These are phyloP conservation scores for Ogataea philodendri DNA, from an alignment of 805 yeast genomes.

Conservation along the genomic window DNA sequence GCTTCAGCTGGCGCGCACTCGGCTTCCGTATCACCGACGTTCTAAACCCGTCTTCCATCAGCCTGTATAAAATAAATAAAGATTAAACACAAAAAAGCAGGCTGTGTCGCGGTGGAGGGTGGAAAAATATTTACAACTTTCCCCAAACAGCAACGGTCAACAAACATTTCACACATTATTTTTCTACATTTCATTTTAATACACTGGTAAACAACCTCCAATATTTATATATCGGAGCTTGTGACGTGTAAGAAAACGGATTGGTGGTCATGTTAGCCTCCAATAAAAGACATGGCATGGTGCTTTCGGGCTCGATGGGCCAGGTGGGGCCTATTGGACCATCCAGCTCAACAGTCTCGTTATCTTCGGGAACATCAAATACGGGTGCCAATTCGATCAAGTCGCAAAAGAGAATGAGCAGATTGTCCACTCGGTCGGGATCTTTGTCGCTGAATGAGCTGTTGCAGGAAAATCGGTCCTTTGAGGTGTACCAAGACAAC, in stretches of 20 bases:
- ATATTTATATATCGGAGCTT: slow-evolving; percentile 6
- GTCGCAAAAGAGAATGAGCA: slow-evolving; percentile 8
- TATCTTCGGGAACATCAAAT: not conserved
- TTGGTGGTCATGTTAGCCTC: slow-evolving; percentile 13
- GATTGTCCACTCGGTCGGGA: slow-evolving; percentile 16
- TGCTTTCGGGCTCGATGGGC: slow-evolving; percentile 12
- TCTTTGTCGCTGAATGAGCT: slow-evolving; percentile 19
- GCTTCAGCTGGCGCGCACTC: slow-evolving; percentile 10
- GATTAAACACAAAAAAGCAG: not conserved
- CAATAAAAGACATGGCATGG: slow-evolving; percentile 24
- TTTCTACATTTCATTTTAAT: slow-evolving; percentile 7
- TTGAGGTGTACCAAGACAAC: slow-evolving; percentile 6
- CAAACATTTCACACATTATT: slow-evolving; percentile 1
- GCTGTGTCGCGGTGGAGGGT: slow-evolving; percentile 11
- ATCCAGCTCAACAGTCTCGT: too few relatives aligned
- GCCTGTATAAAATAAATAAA: not conserved
- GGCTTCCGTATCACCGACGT: slow-evolving; percentile 24
- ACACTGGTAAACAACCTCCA: slow-evolving; percentile 7
- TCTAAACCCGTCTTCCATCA: slow-evolving; percentile 12
- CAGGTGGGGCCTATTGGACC: slow-evolving; percentile 1
- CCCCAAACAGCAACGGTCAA: slow-evolving; percentile 12
- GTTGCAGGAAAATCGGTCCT: slow-evolving; percentile 9
- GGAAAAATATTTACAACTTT: slow-evolving; percentile 14
- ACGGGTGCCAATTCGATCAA: slow-evolving; percentile 7
- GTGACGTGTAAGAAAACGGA: slow-evolving; percentile 12